Evolutionary conservation across 176 grass and related monocot genomes (phyloP).

Genomic region (Olyra latifolia): DNA sequence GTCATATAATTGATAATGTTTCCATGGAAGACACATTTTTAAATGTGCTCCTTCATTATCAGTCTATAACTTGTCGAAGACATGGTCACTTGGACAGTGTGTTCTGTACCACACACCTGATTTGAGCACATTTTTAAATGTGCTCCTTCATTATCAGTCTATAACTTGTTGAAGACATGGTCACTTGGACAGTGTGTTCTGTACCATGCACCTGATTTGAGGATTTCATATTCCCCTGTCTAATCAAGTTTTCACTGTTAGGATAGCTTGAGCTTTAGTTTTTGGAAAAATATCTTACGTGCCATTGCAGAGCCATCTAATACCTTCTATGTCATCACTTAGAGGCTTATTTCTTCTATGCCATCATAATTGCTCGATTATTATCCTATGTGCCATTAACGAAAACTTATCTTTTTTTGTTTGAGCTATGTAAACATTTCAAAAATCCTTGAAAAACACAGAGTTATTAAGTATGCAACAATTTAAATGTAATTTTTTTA

Average conservation of each 20-base stretch:
- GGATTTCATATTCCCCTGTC: not conserved
- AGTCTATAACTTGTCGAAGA: not conserved
- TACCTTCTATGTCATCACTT: too few relatives aligned
- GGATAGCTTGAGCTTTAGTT: not conserved
- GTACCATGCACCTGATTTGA: not conserved
- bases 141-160: not conserved
- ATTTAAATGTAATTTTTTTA: too few relatives aligned
- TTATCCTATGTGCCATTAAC: too few relatives aligned
- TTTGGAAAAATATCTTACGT: too few relatives aligned
- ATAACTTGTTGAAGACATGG: not conserved
- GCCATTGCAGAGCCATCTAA: too few relatives aligned
- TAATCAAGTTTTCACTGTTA: not conserved
- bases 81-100: not conserved
- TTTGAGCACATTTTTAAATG: not conserved
- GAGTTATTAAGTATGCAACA: too few relatives aligned
- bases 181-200: not conserved
- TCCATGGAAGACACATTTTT: not conserved
- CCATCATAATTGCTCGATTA: too few relatives aligned
- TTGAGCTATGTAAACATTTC: too few relatives aligned
- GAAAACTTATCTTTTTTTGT: too few relatives aligned
- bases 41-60: not conserved
- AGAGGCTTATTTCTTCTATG: too few relatives aligned
- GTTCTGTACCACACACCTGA: not conserved
- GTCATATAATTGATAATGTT: not conserved
- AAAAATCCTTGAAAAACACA: too few relatives aligned